Base-by-base conservation (phyloP, 345 rosid genomes). In the Microthlaspi erraticum region DNA sequence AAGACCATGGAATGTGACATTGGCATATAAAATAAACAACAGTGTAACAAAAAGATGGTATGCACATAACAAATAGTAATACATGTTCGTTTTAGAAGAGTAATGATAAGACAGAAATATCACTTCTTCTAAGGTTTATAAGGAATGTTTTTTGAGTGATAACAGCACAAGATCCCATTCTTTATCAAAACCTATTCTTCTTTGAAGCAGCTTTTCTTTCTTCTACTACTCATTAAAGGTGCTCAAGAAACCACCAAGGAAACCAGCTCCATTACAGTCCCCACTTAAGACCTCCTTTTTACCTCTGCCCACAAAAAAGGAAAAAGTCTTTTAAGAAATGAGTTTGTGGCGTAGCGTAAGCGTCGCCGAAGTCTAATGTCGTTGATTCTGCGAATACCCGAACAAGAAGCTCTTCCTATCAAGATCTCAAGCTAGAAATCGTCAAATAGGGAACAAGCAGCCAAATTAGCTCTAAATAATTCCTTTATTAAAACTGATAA, bases 171-270 rank as follows among this genome's bases (percentile, higher is more conserved):
- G 3, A 51, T 33, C 45, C 38, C 39, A 53, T 54, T 48, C 4
- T n/a, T 9, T 54, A 26, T 26, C 29, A 26, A 26, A 26, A 26
- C 29, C 29, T 5, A 26, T 26, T 26, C 29, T 26, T 26, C 29
- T 26, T 26, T 20, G 23, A 57, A 62, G 34, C 51, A 54, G n/a
- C n/a, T n/a, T n/a, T n/a, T n/a, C n/a, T n/a, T n/a, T n/a, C 44
- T 34, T 44, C 31, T 34, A 36, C 44, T 81, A 85, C 34, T 77
- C 85, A 65, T 88, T 96, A 1, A 74, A 59, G 51, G 97, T 81
- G 84, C 97, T 93, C 87, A 93, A 81, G 85, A 91, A 86, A 64
- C 98, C 98, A 60, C 98, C 98, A 4, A 91, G 2, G 77, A 91
- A 93, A 70, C 97, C 98, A 41, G 98, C 98, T 79, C 98, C 98